These are phyloP conservation scores for Saccharomyces hybrid DNA, from an alignment of 1,139 yeast species.

Conservation along the genomic window DNA sequence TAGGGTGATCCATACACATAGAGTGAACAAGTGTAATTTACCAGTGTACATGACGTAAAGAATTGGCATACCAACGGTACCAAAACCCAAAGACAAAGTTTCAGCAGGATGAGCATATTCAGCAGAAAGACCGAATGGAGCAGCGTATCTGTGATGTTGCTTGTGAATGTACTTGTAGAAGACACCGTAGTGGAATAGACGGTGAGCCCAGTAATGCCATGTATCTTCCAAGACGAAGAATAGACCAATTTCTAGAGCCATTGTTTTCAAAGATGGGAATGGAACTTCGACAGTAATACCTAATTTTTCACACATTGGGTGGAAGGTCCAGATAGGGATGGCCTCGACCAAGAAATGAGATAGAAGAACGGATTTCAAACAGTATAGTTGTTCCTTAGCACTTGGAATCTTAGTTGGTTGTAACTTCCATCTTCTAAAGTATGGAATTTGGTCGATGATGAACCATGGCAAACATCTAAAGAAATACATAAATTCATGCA, in stretches of 20 bases:
- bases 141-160: constrained; percentile 94
- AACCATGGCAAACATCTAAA: constrained; percentile 83
- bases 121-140: constrained; percentile 93
- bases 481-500: constrained; percentile 77
- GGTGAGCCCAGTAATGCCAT: constrained; percentile 95
- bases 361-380: constrained; percentile 72
- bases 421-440: constrained; percentile 68
- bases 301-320: constrained; percentile 71
- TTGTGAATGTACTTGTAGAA: constrained; percentile 89
- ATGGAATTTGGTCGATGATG: constrained; percentile 67
- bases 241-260: constrained; percentile 55
- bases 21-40: constrained; percentile 73
- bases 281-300: constrained; percentile 77
- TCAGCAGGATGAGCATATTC: constrained; percentile 96
- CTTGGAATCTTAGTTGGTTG: constrained; percentile 76
- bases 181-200: constrained; percentile 76
- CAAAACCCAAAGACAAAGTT: constrained; percentile 82
- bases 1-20: constrained; percentile 78
- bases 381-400: constrained; percentile 81
- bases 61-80: constrained; percentile 91
- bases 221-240: constrained; percentile 84
- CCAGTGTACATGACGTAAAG: constrained; percentile 57
- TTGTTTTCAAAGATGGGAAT: constrained; percentile 58
- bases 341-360: constrained; percentile 91
- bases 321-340: constrained; percentile 92